Conservation (phyloP, 495 filamentous ascomycete species). For the Lophium mytilinum region DNA sequence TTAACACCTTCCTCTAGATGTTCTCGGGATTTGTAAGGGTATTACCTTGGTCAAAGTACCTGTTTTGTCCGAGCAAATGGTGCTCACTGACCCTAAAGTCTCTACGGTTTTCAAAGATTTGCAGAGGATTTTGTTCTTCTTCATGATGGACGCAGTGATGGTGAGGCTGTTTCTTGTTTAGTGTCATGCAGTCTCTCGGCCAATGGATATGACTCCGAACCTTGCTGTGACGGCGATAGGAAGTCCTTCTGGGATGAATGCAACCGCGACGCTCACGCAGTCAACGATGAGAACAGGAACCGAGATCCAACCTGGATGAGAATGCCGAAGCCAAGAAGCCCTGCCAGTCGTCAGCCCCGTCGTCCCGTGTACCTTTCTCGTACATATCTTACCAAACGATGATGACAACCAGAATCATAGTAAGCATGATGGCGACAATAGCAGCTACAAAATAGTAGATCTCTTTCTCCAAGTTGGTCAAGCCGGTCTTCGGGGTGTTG, state of each 20-base stretch:
- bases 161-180: slow-evolving; percentile 31
- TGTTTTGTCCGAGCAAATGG: slow-evolving; percentile 65
- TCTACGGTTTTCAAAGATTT: slow-evolving; percentile 62
- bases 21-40: not conserved
- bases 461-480: slow-evolving; percentile 61
- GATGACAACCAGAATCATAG: slow-evolving; percentile 46
- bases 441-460: slow-evolving; percentile 59
- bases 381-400: slow-evolving; percentile 47
- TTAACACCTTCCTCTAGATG: not conserved
- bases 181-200: too few species aligned
- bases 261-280: slow-evolving; percentile 60
- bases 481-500: slow-evolving; percentile 48
- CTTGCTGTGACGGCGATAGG: slow-evolving; percentile 52
- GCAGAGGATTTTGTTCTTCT: slow-evolving; percentile 54
- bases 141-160: slow-evolving; percentile 55
- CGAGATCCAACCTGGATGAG: slow-evolving; percentile 57
- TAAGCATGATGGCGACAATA: slow-evolving; percentile 49
- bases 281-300: slow-evolving; percentile 59
- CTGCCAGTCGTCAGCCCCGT: slow-evolving; percentile 27
- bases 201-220: too few species aligned
- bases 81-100: slow-evolving; percentile 57
- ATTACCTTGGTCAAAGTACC: slow-evolving; percentile 52
- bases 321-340: slow-evolving; percentile 54
- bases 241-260: slow-evolving; percentile 66
- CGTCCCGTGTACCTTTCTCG: too few species aligned